Conservation (phyloP, 2,329 filamentous ascomycete genomes). For the Penicillium sp. region DNA sequence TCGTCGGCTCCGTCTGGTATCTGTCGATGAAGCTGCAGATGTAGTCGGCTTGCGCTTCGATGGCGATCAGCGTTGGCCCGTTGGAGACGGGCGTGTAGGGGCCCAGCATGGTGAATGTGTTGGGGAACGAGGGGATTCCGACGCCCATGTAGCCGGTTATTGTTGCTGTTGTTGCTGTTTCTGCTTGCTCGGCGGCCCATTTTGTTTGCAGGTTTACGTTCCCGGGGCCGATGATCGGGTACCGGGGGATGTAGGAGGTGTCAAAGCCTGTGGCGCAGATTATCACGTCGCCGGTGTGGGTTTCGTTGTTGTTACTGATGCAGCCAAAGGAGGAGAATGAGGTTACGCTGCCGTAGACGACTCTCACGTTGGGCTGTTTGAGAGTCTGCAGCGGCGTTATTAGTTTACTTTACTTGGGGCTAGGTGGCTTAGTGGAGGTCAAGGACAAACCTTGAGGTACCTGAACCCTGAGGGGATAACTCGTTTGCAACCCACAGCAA, state of each 20-base stretch:
- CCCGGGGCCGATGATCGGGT: slow-evolving; percentile 46
- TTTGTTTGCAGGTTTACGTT: slow-evolving; percentile 49
- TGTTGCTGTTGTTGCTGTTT: slow-evolving; percentile 24
- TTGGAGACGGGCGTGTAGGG: slow-evolving; percentile 47
- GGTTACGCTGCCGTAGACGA: slow-evolving; percentile 46
- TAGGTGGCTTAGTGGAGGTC: slow-evolving; percentile 33
- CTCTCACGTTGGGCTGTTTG: slow-evolving; percentile 51
- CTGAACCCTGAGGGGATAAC: slow-evolving; percentile 26
- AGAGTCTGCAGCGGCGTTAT: slow-evolving; percentile 36
- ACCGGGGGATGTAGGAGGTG: slow-evolving; percentile 46
- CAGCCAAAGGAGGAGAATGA: slow-evolving; percentile 42
- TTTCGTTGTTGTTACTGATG: slow-evolving; percentile 24
- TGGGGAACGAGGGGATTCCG: slow-evolving; percentile 52
- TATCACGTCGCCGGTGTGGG: slow-evolving; percentile 20
- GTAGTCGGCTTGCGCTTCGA: slow-evolving; percentile 51
- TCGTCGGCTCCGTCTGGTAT: slow-evolving; percentile 24
- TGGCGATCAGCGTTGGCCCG: slow-evolving; percentile 39
- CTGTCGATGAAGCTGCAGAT: slow-evolving; percentile 44
- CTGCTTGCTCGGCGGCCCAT: slow-evolving; percentile 47
- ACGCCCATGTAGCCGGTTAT: slow-evolving; percentile 48
- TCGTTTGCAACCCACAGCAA: slow-evolving; percentile 48
- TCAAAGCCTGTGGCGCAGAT: slow-evolving; percentile 28
- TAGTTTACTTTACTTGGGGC: no score
- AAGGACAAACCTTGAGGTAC: not conserved
- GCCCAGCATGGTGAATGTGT: slow-evolving; percentile 46